Conservation (phyloP, 2,329 filamentous ascomycete genomes). For the Aureobasidium subglaciale region DNA sequence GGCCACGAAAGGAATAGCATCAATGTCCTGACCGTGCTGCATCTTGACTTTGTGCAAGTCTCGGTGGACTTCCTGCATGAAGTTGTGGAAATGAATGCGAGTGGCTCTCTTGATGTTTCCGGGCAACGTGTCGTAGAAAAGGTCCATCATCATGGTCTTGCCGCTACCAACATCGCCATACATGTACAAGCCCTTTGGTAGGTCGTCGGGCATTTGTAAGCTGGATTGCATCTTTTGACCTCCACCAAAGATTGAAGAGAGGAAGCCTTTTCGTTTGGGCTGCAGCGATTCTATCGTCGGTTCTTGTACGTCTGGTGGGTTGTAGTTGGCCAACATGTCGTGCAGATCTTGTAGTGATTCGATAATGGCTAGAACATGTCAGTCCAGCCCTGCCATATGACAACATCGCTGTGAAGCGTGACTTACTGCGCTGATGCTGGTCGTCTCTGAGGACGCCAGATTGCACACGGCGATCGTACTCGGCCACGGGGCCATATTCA, state of each 20-base stretch:
- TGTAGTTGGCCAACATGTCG: constrained; percentile 69
- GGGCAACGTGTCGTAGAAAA: constrained; percentile 92
- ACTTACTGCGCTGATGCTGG: constrained; percentile 75
- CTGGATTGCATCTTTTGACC: constrained; percentile 17
- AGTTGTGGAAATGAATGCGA: constrained; percentile 97
- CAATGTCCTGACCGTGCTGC: constrained; percentile 78
- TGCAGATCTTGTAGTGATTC: constrained; percentile 83
- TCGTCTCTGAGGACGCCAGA: constrained; percentile 73
- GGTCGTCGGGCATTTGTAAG: constrained; percentile 28
- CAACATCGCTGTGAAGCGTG: neutral
- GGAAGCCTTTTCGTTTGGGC: constrained; percentile 46
- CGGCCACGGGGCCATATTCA: constrained; percentile 64
- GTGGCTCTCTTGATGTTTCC: constrained; percentile 72
- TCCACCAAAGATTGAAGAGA: constrained; percentile 55
- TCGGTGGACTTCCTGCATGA: constrained; percentile 97
- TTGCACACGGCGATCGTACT: constrained; percentile 79
- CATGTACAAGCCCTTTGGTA: constrained; percentile 87
- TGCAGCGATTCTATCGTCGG: constrained; percentile 67
- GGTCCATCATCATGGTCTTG: constrained; percentile 99
- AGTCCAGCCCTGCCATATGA: neutral
- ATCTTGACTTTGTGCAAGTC: constrained; percentile 86
- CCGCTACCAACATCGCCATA: constrained; percentile 95
- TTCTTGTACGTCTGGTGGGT: constrained; percentile 65
- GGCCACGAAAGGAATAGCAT: constrained; percentile 84
- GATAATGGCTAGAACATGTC: constrained; percentile 61